A percentile compares a stretch with the other conserved stretches of the same genome.
phyloP scores from a whole-genome alignment of 257 asterid genomes.

The Cinchona pubescens region DNA sequence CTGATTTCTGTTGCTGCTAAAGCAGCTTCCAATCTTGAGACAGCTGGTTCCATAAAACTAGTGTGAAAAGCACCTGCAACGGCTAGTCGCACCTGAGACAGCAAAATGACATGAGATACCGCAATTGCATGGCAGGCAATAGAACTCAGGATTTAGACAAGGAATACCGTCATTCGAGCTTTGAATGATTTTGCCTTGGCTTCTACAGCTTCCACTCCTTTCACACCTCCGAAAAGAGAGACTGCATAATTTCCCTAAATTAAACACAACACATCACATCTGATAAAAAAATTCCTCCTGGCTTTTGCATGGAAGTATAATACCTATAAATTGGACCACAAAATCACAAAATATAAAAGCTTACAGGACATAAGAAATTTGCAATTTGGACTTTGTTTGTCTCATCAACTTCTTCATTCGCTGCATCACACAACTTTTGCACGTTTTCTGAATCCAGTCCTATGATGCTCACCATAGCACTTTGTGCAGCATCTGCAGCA shows the following conservation, averaged over 20 bases:
- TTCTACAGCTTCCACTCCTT: slow-evolving; percentile 97
- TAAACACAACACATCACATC: slow-evolving; percentile 15
- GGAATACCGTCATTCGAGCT: slow-evolving; percentile 86
- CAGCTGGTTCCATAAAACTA: slow-evolving; percentile 93
- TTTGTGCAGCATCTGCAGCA: slow-evolving; percentile 91
- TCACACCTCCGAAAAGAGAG: slow-evolving; percentile 94
- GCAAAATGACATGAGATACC: slow-evolving; percentile 7
- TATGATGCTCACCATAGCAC: slow-evolving; percentile 96
- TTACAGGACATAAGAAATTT: slow-evolving; percentile 89
- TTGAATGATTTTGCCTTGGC: slow-evolving; percentile 93
- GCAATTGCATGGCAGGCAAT: background rate
- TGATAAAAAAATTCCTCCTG: no score
- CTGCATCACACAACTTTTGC: slow-evolving; percentile 92
- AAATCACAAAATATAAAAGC: slow-evolving; percentile 14
- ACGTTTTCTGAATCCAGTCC: slow-evolving; percentile 94
- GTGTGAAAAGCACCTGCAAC: slow-evolving; percentile 99
- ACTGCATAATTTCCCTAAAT: slow-evolving; percentile 94
- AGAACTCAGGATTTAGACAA: background rate
- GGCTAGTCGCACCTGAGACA: slow-evolving; percentile 73
- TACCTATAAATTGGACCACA: background rate
- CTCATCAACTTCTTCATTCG: slow-evolving; percentile 91
- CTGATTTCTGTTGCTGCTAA: slow-evolving; percentile 69
- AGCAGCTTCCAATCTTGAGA: slow-evolving; percentile 80
- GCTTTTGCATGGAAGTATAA: background rate
- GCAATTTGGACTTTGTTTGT: slow-evolving; percentile 92